phyloP scores from a whole-genome alignment of 1,139 yeast genomes.

The Kodamaea ohmeri region DNA sequence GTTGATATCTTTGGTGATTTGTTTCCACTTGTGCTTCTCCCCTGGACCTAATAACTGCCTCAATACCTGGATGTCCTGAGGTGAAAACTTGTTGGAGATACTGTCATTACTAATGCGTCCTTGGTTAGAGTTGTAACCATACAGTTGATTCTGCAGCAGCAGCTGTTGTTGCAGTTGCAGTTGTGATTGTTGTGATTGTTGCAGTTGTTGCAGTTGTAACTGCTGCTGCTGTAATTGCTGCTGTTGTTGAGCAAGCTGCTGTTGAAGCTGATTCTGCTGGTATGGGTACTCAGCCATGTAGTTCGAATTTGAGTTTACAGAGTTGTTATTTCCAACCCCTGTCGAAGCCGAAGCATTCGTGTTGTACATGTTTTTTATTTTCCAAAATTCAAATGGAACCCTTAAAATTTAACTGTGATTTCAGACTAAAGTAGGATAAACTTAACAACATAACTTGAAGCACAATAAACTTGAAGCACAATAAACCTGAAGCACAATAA shows the following conservation, averaged over 20 bases:
- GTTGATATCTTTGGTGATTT: slow-evolving; percentile 45
- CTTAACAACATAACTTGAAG: no score
- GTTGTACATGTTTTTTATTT: slow-evolving; percentile 7
- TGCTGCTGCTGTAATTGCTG: slow-evolving; percentile 13
- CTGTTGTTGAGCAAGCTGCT: slow-evolving; percentile 14
- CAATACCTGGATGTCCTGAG: slow-evolving; percentile 39
- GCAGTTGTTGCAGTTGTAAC: slow-evolving; percentile 12
- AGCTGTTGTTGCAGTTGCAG: slow-evolving; percentile 12
- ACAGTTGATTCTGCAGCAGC: slow-evolving; percentile 10
- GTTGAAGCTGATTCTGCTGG: slow-evolving; percentile 15
- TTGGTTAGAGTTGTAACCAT: slow-evolving; percentile 10
- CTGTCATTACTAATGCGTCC: slow-evolving; percentile 11
- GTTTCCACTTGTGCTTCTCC: slow-evolving; percentile 48
- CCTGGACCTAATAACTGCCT: slow-evolving; percentile 41
- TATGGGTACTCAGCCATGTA: slow-evolving; percentile 17
- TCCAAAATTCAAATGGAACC: no score
- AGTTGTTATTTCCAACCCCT: slow-evolving; percentile 10
- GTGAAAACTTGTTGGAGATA: slow-evolving; percentile 27
- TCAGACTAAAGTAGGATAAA: no score
- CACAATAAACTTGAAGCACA: no score
- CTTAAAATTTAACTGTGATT: neutral
- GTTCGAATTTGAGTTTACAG: slow-evolving; percentile 11
- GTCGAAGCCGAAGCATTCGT: slow-evolving; percentile 10
- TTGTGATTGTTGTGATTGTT: slow-evolving; percentile 12
- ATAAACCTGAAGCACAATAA: no score